These are phyloP conservation scores for Globisporangium sylvaticum DNA, from an alignment of 352 stramenopile species.

Conservation along the genomic window DNA sequence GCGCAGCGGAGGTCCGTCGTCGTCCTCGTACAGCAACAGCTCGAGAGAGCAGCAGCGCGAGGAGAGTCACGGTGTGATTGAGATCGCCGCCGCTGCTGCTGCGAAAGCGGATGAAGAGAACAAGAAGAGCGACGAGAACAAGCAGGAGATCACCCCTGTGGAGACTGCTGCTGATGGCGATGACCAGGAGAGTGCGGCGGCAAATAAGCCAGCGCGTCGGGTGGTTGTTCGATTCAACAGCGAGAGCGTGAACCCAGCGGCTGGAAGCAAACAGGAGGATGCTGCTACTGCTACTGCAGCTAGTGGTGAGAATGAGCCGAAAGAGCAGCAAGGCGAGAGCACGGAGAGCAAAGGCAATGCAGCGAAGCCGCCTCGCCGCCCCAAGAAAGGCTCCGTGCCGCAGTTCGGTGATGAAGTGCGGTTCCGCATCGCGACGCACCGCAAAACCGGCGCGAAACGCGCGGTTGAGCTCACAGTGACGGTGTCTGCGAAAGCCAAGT, in stretches of 20 bases:
- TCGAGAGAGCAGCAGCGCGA: slow-evolving; percentile 14
- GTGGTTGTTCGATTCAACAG: slow-evolving; percentile 54
- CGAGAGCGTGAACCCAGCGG: slow-evolving; percentile 33
- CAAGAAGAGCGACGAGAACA: neutral
- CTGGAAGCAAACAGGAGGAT: slow-evolving; percentile 8
- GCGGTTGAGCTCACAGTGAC: slow-evolving; percentile 63
- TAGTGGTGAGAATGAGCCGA: neutral
- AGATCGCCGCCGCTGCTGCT: slow-evolving; percentile 7
- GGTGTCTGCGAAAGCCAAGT: slow-evolving; percentile 50
- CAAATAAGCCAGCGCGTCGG: slow-evolving; percentile 8
- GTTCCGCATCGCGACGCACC: slow-evolving; percentile 72
- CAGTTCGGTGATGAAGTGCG: slow-evolving; percentile 68
- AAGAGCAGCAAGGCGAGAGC: slow-evolving; percentile 1
- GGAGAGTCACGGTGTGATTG: slow-evolving; percentile 15
- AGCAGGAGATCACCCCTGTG: neutral
- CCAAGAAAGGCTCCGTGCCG: slow-evolving; percentile 22
- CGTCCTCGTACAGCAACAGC: slow-evolving; percentile 30
- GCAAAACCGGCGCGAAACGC: slow-evolving; percentile 57
- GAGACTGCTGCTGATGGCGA: neutral
- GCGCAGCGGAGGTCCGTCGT: slow-evolving; percentile 19
- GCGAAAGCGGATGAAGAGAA: slow-evolving; percentile 9
- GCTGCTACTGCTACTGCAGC: neutral
- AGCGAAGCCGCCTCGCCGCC: slow-evolving; percentile 9
- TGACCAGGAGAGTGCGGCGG: neutral
- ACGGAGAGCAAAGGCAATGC: neutral